phyloP scores from a whole-genome alignment of 1,284 basidiomycete species.

The Fereydounia khargensis region DNA sequence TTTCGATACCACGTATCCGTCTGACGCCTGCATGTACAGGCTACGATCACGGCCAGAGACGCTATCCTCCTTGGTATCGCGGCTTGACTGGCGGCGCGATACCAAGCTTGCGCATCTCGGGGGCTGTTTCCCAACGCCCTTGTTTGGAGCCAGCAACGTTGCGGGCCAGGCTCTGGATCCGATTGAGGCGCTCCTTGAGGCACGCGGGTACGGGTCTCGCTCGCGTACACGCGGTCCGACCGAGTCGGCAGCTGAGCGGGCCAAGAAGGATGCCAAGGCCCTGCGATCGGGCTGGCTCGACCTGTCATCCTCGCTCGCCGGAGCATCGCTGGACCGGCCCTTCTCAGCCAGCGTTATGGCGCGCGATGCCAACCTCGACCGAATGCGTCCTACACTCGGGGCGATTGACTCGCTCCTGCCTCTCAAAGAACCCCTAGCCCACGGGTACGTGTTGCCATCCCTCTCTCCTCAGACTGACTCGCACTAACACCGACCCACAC shows the following conservation, averaged over 20 bases:
- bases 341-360: constrained; percentile 22
- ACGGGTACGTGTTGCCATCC: constrained; percentile 7
- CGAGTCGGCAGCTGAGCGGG: constrained; percentile 17
- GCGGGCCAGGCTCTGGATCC: constrained; percentile 37
- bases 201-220: constrained; percentile 29
- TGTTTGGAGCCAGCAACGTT: too few relatives aligned
- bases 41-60: constrained; percentile 28
- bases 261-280: constrained; percentile 6
- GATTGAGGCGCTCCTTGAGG: constrained; percentile 41
- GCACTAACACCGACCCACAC: not conserved
- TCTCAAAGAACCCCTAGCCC: constrained; percentile 17
- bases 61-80: constrained; percentile 25
- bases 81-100: constrained; percentile 49
- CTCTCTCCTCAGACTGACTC: not conserved
- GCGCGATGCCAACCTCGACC: constrained; percentile 15
- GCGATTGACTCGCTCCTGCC: constrained; percentile 26
- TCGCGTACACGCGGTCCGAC: constrained; percentile 10
- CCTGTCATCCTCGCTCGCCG: too few relatives aligned
- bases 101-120: constrained; percentile 46
- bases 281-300: constrained; percentile 19
- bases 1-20: not conserved
- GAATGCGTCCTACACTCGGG: constrained; percentile 11
- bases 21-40: constrained; percentile 2
- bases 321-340: too few relatives aligned
- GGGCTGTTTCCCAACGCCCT: constrained; percentile 43